phyloP scores from a whole-genome alignment of 306 rosid genomes.

The Trifolium subterraneum region DNA sequence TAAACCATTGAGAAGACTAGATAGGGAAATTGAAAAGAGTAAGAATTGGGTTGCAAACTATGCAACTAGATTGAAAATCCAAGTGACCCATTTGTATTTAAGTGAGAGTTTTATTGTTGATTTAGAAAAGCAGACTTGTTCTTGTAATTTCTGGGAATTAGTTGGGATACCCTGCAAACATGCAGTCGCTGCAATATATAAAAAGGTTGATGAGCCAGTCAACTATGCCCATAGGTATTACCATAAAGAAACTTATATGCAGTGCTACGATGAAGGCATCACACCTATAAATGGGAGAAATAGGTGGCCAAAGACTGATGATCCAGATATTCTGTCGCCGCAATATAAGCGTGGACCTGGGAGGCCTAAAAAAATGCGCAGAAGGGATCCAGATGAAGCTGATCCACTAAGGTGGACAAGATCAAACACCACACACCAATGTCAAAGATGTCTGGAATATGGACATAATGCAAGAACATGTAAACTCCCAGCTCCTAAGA shows the following conservation, averaged over 20 bases:
- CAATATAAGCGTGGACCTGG: neutral
- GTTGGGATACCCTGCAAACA: neutral
- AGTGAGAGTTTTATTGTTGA: neutral
- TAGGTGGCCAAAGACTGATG: neutral
- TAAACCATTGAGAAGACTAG: neutral
- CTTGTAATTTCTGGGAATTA: neutral
- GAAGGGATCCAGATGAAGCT: too few relatives aligned
- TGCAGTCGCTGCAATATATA: neutral
- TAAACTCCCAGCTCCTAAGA: too few relatives aligned
- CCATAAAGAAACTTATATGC: neutral
- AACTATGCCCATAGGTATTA: neutral
- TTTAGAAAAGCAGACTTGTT: neutral
- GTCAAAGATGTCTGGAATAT: too few relatives aligned
- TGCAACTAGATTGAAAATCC: neutral
- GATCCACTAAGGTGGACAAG: too few relatives aligned
- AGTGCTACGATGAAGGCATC: neutral
- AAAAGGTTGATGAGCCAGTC: neutral
- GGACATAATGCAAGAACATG: too few relatives aligned
- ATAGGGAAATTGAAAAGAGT: neutral
- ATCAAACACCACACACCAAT: too few relatives aligned
- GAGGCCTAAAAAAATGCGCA: neutral
- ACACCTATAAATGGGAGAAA: neutral
- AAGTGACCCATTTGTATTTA: neutral
- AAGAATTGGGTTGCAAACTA: neutral
- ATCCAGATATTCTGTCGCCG: neutral